Evolutionary conservation across 805 yeast genomes (phyloP), one percentile per base, ranked within the genome.

Genomic region (Nakazawaea populi): DNA sequence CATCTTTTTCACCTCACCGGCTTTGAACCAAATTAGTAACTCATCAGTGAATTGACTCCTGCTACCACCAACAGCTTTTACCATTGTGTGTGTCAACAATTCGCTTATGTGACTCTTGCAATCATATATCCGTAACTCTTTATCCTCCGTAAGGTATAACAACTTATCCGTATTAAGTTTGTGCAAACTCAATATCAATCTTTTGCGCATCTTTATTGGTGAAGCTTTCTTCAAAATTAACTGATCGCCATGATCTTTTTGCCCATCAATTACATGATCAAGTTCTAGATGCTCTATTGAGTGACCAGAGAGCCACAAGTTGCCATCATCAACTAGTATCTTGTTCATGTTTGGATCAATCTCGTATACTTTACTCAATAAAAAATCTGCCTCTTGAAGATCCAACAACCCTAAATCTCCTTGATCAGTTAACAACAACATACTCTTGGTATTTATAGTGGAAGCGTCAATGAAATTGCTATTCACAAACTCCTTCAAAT

Each of bases 401-500:
- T 60, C 57, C 44, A 69, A 56, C 18, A 72, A 45, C 4, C 72
- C 58, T 28, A 74, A 54, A 35, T 70, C 68, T 4, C 65, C 63
- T 27, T 57, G 60, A 49, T 64, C 69, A 1, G 74, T 64, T 11
- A 66, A 53, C 3, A 75, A 49, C 18, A 74, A 52, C 9, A 75
- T 39, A 45, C 74, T 75, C n/a, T 66, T 67, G 18, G 56, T 61
- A 50, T 66, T 69, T 30, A 72, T 48, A 6, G 66, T 55, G 30
- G 65, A 57, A 2, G 69, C 70, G 28, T 71, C 69, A 4, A 76
- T 69, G 58, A 84, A 84, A 49, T 73, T 74, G n/a, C 74, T 69
- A 52, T 75, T 73, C 12, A 80, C 64, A 37, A 69, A 70, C 6
- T 62, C 62, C 1, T 83, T 84, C 42, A 85, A 64, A 0, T 84